phyloP scores from a whole-genome alignment of 2,329 filamentous ascomycete species.

The Emmonsia crescens region DNA sequence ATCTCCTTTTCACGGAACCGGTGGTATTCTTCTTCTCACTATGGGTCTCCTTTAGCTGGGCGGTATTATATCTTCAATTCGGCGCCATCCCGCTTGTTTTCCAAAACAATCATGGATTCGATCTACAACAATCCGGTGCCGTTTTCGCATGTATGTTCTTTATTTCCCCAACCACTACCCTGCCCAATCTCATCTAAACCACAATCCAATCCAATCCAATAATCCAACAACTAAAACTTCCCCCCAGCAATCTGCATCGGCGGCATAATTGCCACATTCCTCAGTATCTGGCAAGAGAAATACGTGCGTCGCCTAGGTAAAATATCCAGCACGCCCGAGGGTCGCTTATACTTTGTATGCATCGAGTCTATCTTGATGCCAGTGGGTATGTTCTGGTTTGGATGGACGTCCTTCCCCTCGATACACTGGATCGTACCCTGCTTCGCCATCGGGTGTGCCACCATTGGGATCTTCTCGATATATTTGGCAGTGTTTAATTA shows the following conservation, averaged over 20 bases:
- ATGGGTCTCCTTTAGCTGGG: constrained; percentile 87
- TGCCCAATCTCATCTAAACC: background rate
- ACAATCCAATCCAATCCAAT: background rate
- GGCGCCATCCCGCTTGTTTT: constrained; percentile 72
- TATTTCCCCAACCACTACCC: background rate
- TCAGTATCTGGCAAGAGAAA: constrained; percentile 64
- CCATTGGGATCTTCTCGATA: constrained; percentile 75
- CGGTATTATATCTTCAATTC: constrained; percentile 76
- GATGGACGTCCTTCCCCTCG: constrained; percentile 53
- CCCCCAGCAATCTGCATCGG: constrained; percentile 55
- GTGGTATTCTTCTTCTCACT: constrained; percentile 66
- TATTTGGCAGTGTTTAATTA: constrained; percentile 91
- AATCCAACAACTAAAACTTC: background rate
- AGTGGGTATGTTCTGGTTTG: constrained; percentile 69
- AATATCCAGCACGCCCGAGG: constrained; percentile 51
- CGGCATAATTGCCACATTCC: constrained; percentile 51
- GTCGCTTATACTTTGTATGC: constrained; percentile 73
- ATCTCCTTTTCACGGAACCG: constrained; percentile 51
- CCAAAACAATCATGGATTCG: constrained; percentile 55
- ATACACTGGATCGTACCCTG: constrained; percentile 64
- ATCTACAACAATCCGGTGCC: constrained; percentile 54
- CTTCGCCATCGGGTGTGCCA: constrained; percentile 60
- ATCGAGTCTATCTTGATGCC: constrained; percentile 65
- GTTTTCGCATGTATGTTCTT: constrained; percentile 49
- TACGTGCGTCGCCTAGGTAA: constrained; percentile 44